These are phyloP conservation scores for Pneumocystis wakefieldiae DNA, from an alignment of 1,139 yeast genomes.

Conservation along the genomic window DNA sequence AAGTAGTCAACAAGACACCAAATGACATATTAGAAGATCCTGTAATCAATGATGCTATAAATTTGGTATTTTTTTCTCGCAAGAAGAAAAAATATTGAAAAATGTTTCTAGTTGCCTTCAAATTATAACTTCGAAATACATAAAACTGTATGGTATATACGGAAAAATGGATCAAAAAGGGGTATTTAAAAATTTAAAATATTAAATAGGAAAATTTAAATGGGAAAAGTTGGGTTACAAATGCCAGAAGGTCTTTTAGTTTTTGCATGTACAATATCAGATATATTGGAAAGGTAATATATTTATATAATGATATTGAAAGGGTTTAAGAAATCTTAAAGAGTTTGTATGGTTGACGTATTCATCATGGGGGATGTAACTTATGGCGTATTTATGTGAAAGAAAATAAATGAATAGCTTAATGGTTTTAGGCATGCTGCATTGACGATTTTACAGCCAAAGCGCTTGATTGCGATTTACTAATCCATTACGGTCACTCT, in stretches of 20 bases:
- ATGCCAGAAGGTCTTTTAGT: constrained; percentile 95
- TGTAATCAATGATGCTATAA: constrained; percentile 68
- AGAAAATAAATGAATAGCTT: neutral
- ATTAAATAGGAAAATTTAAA: constrained; percentile 15
- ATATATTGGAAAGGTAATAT: constrained; percentile 60
- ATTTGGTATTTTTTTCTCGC: constrained; percentile 24
- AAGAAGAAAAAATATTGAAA: neutral
- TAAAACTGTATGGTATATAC: constrained; percentile 86
- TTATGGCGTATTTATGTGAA: constrained; percentile 38
- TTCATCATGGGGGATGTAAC: constrained; percentile 98
- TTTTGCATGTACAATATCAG: constrained; percentile 73
- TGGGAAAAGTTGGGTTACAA: constrained; percentile 56
- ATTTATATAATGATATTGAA: constrained; percentile 19
- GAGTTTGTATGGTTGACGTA: constrained; percentile 62
- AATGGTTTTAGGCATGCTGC: constrained; percentile 61
- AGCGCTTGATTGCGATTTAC: constrained; percentile 81
- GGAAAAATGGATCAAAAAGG: constrained; percentile 51
- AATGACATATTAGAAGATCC: constrained; percentile 63
- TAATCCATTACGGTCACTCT: constrained; percentile 94
- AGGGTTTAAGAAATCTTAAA: neutral
- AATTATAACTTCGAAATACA: constrained; percentile 93
- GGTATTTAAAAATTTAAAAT: neutral
- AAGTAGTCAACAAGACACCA: constrained; percentile 83
- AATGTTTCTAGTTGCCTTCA: constrained; percentile 40
- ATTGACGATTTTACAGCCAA: constrained; percentile 93